Conservation (phyloP, 768 basidiomycete species). For the Tulasnella sp. region DNA sequence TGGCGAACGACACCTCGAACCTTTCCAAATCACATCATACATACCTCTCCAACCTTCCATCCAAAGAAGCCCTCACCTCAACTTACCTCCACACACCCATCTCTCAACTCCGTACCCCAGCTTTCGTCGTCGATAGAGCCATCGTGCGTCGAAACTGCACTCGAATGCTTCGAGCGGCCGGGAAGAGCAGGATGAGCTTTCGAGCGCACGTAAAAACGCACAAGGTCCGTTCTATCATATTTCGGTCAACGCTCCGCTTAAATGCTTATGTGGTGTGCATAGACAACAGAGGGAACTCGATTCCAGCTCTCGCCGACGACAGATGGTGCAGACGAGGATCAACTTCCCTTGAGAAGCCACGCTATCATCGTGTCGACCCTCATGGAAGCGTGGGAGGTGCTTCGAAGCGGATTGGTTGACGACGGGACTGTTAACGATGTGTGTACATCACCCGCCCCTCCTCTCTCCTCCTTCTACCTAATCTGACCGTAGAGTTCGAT, state of each 20-base stretch:
- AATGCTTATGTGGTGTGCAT: no score
- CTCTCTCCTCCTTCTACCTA: not conserved
- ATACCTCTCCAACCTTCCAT: not conserved
- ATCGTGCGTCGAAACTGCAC: slow-evolving; percentile 64
- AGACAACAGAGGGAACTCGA: slow-evolving; percentile 67
- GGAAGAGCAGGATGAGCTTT: slow-evolving; percentile 57
- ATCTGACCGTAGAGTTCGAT: not conserved
- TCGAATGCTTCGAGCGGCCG: slow-evolving; percentile 55
- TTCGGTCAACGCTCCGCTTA: not conserved
- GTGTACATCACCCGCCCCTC: slow-evolving; percentile 23
- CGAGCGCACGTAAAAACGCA: slow-evolving; percentile 80
- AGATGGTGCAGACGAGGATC: slow-evolving; percentile 11
- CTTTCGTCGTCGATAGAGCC: slow-evolving; percentile 62
- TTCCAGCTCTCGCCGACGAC: slow-evolving; percentile 40
- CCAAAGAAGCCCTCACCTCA: not conserved
- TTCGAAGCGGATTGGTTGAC: slow-evolving; percentile 46
- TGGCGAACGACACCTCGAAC: no score
- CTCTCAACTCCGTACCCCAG: slow-evolving; percentile 57
- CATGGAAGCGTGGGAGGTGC: slow-evolving; percentile 69
- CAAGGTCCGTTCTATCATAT: slow-evolving; percentile 43
- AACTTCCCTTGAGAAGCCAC: slow-evolving; percentile 41
- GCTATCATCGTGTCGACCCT: slow-evolving; percentile 73
- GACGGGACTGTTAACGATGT: slow-evolving; percentile 74
- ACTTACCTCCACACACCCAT: slow-evolving; percentile 47
- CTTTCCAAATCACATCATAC: no score